Evolutionary conservation across 2,329 filamentous ascomycete species (phyloP).

Genomic region (Cercospora sesami): DNA sequence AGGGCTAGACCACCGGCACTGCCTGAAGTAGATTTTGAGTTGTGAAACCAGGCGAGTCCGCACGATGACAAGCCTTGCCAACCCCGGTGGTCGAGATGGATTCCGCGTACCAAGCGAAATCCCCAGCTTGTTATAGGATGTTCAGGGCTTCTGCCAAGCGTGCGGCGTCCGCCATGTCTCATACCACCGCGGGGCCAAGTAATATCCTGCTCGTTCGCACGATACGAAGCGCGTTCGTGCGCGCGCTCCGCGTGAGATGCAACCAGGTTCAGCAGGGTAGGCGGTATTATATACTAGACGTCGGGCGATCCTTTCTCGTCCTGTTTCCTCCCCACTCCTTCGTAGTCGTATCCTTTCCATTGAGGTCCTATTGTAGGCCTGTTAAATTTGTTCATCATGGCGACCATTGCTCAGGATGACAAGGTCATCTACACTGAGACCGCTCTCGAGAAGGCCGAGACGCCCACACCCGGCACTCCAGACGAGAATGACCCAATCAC

Average conservation of each 20-base stretch:
- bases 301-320: background rate
- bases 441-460: constrained; percentile 5
- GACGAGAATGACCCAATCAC: constrained; percentile 34
- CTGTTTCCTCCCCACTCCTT: background rate
- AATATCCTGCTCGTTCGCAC: background rate
- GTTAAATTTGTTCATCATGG: background rate
- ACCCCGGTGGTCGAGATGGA: background rate
- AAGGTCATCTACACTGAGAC: background rate
- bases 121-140: background rate
- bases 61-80: background rate
- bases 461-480: background rate
- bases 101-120: background rate
- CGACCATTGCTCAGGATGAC: background rate
- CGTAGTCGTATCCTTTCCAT: background rate
- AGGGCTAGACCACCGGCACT: background rate
- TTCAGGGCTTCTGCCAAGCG: background rate
- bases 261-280: background rate
- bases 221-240: background rate
- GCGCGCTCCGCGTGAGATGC: background rate
- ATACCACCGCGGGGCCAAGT: background rate
- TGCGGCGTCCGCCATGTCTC: background rate
- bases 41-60: background rate
- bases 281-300: background rate
- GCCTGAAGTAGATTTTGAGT: background rate
- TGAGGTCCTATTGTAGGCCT: background rate